Evolutionary conservation across 805 yeast genomes (phyloP).

Genomic region (Teunomyces gatunensis): DNA sequence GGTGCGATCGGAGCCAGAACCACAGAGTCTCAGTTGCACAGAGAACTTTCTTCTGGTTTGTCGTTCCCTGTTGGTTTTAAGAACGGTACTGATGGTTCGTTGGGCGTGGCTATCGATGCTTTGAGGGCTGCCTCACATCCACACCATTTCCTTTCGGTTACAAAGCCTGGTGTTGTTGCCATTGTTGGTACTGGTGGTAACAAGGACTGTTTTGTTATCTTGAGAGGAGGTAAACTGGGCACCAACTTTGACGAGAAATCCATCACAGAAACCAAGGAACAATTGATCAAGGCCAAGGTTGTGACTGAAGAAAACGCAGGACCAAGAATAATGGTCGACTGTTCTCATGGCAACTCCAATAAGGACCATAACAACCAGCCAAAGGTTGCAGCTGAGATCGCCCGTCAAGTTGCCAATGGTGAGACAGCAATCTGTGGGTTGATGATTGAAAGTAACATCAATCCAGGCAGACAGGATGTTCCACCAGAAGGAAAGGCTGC

Average conservation of each 20-base stretch:
- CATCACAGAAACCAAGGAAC: constrained; percentile 63
- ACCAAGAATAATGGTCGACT: constrained; percentile 86
- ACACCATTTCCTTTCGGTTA: constrained; percentile 92
- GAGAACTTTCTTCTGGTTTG: constrained; percentile 94
- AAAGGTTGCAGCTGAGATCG: constrained; percentile 71
- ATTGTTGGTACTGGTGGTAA: constrained; percentile 96
- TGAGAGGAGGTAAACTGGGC: constrained; percentile 94
- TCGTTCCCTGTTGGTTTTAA: constrained; percentile 98
- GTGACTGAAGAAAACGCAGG: constrained; percentile 47
- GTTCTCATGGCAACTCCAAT: constrained; percentile 94
- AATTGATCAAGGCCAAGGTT: constrained; percentile 50
- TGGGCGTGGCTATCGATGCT: constrained; percentile 94
- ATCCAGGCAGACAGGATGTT: constrained; percentile 91
- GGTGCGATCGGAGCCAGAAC: constrained; percentile 99
- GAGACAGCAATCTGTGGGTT: constrained; percentile 80
- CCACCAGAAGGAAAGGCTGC: constrained; percentile 64
- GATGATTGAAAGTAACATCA: constrained; percentile 92
- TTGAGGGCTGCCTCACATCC: constrained; percentile 87
- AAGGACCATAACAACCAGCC: constrained; percentile 94
- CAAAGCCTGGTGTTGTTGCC: constrained; percentile 95
- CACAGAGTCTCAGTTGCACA: constrained; percentile 95
- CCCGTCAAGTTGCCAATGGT: constrained; percentile 77
- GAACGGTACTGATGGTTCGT: constrained; percentile 95
- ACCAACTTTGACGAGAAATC: constrained; percentile 83
- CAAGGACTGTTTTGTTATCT: constrained; percentile 81